Conservation (phyloP, 1,284 basidiomycete genomes). For the Phaffia rhodozyma region DNA sequence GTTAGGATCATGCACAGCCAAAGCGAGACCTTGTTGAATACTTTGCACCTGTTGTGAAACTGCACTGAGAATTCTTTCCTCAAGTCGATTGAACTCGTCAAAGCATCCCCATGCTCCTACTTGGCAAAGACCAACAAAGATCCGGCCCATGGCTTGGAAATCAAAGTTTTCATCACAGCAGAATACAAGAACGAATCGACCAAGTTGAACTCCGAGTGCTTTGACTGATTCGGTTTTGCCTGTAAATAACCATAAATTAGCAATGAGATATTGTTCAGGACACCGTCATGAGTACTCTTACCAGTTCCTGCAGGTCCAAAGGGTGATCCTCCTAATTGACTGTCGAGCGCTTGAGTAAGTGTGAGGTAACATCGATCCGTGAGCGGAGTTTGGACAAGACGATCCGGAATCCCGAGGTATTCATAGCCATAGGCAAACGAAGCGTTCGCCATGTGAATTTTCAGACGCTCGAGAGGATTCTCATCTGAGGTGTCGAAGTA, state of each 20-base stretch:
- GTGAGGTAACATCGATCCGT: conserved; percentile 98
- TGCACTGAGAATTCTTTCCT: conserved; percentile 93
- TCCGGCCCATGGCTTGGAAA: conserved; percentile 99
- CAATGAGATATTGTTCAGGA: background rate
- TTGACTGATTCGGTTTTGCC: conserved; percentile 99
- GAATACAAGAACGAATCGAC: conserved; percentile 95
- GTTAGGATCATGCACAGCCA: conserved; percentile 65
- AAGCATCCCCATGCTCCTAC: conserved; percentile 99
- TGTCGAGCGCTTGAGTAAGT: conserved; percentile 87
- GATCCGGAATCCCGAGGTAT: conserved; percentile 91
- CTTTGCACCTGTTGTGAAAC: conserved; percentile 99
- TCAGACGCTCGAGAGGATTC: conserved; percentile 66
- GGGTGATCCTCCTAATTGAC: conserved; percentile 88
- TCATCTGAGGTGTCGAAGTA: conserved; percentile 63
- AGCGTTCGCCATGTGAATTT: conserved; percentile 80
- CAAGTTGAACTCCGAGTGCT: conserved; percentile 92
- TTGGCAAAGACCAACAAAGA: conserved; percentile 95
- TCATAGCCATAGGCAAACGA: conserved; percentile 97
- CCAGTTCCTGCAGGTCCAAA: conserved; percentile 98
- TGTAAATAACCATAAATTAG: conserved; percentile 27
- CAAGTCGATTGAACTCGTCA: conserved; percentile 94
- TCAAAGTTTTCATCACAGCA: conserved; percentile 99
- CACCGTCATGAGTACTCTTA: conserved; percentile 26
- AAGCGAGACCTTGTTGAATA: conserved; percentile 87
- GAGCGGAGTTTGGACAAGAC: conserved; percentile 93